Conservation (phyloP, 768 basidiomycete species). For the Leccinellum luteum region DNA sequence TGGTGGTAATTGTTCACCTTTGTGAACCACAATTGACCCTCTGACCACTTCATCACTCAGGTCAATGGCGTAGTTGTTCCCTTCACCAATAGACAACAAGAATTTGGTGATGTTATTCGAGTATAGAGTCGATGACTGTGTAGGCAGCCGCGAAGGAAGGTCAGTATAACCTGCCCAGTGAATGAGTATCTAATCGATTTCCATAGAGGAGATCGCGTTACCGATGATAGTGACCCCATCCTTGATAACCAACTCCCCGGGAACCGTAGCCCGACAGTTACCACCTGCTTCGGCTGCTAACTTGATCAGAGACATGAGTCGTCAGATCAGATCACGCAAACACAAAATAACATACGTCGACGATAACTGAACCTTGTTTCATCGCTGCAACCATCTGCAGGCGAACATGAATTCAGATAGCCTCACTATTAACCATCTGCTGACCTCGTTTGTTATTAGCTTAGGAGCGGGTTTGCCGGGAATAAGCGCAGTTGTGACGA, state of each 20-base stretch:
- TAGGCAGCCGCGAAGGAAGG: conserved; percentile 83
- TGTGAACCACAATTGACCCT: conserved; percentile 72
- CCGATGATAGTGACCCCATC: conserved; percentile 84
- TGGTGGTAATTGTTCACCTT: conserved; percentile 63
- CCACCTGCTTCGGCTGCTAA: conserved; percentile 84
- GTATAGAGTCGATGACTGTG: conserved; percentile 85
- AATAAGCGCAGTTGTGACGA: conserved; percentile 85
- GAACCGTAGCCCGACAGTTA: conserved; percentile 79
- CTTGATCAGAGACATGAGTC: conserved; percentile 22
- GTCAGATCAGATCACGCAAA: background rate
- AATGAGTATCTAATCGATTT: conserved; percentile 3
- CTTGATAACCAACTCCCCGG: conserved; percentile 67
- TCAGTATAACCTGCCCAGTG: conserved; percentile 67
- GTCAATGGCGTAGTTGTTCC: conserved; percentile 62
- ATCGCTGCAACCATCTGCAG: conserved; percentile 77
- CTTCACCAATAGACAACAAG: conserved; percentile 71
- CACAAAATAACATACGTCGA: conserved; percentile 46
- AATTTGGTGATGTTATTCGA: conserved; percentile 93
- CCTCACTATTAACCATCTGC: background rate
- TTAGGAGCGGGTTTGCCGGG: conserved; percentile 87
- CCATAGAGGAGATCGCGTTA: conserved; percentile 24
- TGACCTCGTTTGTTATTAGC: conserved; percentile 68
- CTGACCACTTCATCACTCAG: conserved; percentile 83
- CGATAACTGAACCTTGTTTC: conserved; percentile 89
- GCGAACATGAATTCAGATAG: conserved; percentile 7